phyloP scores from a whole-genome alignment of 176 grass and related monocot genomes.

The Oryza longistaminata region DNA sequence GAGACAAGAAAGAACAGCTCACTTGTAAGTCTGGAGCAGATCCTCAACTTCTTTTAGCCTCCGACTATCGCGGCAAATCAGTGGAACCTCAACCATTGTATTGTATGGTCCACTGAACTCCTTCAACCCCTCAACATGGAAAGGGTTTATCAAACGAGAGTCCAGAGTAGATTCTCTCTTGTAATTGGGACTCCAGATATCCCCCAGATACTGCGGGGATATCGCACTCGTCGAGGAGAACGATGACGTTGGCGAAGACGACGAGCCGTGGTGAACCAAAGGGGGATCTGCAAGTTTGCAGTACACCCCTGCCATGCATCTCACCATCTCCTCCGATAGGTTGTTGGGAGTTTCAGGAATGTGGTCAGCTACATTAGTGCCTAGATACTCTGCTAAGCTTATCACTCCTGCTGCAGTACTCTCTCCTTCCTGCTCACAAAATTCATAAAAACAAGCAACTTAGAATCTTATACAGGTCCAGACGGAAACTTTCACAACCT shows the following conservation, averaged over 20 bases:
- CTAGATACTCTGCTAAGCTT: constrained; percentile 94
- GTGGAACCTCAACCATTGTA: constrained; percentile 89
- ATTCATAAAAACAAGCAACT: constrained; percentile 8
- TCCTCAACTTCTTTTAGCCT: constrained; percentile 76
- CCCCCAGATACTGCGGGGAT: constrained; percentile 76
- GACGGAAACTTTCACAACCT: not conserved
- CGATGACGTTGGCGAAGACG: constrained; percentile 71
- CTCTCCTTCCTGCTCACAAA: constrained; percentile 56
- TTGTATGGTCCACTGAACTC: constrained; percentile 97
- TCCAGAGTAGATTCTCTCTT: constrained; percentile 74
- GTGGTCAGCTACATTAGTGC: constrained; percentile 74
- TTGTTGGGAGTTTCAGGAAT: constrained; percentile 93
- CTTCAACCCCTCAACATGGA: constrained; percentile 88
- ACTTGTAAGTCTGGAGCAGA: constrained; percentile 87
- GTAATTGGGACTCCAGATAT: constrained; percentile 77
- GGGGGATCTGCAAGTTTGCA: constrained; percentile 89
- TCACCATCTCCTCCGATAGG: constrained; percentile 90
- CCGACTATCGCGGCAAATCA: constrained; percentile 64
- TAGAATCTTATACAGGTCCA: not conserved
- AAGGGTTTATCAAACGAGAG: constrained; percentile 93
- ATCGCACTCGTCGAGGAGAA: constrained; percentile 83
- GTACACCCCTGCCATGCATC: constrained; percentile 84
- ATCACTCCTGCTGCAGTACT: constrained; percentile 59
- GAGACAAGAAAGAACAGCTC: constrained; percentile 21
- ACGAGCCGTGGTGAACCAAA: constrained; percentile 57